Evolutionary conservation across 805 yeast species (phyloP).

Genomic region (Dipodascus albidus): DNA sequence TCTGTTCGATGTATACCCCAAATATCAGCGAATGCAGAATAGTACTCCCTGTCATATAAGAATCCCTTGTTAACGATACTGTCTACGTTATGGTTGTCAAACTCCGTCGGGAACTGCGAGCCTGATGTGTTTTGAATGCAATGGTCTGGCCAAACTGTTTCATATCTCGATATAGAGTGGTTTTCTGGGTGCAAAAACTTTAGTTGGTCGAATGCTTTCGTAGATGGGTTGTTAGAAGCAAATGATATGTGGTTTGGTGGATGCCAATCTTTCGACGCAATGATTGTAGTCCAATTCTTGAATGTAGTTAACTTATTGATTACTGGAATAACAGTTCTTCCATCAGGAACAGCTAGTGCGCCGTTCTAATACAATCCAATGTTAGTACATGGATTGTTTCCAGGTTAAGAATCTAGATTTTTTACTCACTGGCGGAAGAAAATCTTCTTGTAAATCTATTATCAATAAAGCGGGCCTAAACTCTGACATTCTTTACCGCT

Average conservation of each 20-base stretch:
- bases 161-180: slow-evolving; percentile 28
- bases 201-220: slow-evolving; percentile 38
- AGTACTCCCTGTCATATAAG: slow-evolving; percentile 64
- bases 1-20: slow-evolving; percentile 69
- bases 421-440: slow-evolving; percentile 46
- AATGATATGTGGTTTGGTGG: slow-evolving; percentile 70
- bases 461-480: slow-evolving; percentile 50
- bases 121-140: slow-evolving; percentile 70
- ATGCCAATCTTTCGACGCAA: slow-evolving; percentile 85
- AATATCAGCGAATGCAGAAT: slow-evolving; percentile 74
- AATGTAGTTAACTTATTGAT: slow-evolving; percentile 38
- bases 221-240: slow-evolving; percentile 51
- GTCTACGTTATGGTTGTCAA: slow-evolving; percentile 29
- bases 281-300: slow-evolving; percentile 45
- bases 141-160: slow-evolving; percentile 78
- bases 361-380: slow-evolving; percentile 32
- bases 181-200: slow-evolving; percentile 40
- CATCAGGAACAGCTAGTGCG: slow-evolving; percentile 58
- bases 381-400: no score
- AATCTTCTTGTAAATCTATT: slow-evolving; percentile 80
- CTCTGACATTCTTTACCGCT: not conserved
- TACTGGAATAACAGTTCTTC: slow-evolving; percentile 43
- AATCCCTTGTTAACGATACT: slow-evolving; percentile 60
- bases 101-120: slow-evolving; percentile 43
- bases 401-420: no score